Conservation (phyloP, 2,329 filamentous ascomycete genomes). For the Venturia aucupariae region DNA sequence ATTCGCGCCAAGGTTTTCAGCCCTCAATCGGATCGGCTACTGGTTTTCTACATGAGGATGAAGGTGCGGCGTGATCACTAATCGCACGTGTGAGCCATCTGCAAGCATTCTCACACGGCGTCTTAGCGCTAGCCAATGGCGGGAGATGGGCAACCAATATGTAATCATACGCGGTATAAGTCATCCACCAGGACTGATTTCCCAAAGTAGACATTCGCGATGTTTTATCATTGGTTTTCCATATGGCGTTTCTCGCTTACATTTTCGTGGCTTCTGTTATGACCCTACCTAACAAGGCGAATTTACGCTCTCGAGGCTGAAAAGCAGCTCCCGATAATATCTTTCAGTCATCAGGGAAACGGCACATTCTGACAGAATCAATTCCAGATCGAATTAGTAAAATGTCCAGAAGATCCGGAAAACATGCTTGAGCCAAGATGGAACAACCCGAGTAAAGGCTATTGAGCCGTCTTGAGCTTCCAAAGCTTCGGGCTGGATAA, state of each 20-base stretch:
- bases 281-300: background rate
- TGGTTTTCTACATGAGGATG: background rate
- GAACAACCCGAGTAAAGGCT: too few relatives aligned
- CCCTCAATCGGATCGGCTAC: background rate
- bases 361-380: too few relatives aligned
- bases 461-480: too few relatives aligned
- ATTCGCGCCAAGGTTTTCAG: background rate
- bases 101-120: too few relatives aligned
- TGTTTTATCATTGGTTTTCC: background rate
- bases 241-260: background rate
- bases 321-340: too few relatives aligned
- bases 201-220: background rate
- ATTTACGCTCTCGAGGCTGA: too few relatives aligned
- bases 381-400: too few relatives aligned
- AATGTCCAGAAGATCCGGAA: too few relatives aligned
- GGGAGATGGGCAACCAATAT: background rate
- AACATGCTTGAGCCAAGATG: too few relatives aligned
- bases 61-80: background rate
- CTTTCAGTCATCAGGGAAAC: too few relatives aligned
- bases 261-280: background rate
- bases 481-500: too few relatives aligned
- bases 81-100: background rate
- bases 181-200: background rate
- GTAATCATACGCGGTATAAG: background rate
- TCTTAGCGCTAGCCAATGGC: background rate